Base-by-base conservation (phyloP, 2,329 filamentous ascomycete genomes). In the Calonectria pteridis region DNA sequence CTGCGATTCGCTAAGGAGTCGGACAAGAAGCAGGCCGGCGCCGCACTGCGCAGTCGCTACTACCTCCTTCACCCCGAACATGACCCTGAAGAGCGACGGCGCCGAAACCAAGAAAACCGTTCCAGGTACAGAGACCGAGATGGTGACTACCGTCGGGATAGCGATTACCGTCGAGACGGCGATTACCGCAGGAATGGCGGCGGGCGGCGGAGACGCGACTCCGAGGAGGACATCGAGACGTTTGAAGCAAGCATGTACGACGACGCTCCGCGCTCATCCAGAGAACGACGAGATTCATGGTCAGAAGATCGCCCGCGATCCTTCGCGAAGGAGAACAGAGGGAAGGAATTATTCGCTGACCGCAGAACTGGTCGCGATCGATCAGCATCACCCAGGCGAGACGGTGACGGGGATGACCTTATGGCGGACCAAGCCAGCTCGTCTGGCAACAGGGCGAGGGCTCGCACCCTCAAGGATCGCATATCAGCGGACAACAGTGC, bases 11-110 rank as follows among this genome's bases (percentile, higher is more conserved):
- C 96, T 0, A 90, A 95, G 7, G 87, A 89, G 31, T 89, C 91
- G 28, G 97, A 99, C 85, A 93, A 89, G 82, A 99, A 99, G 85
- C 90, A 92, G 79, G 90, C 88, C 53, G 93, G 94, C 50, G 96
- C 97, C 1, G 91, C 95, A 14, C 90, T 93, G 65, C 90, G 94
- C 74, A 98, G 96, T 84, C 91, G 95, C 16, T 98, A 97, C 86
- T 99, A 99, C 83, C 91, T 98, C 43, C 90, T 97, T 80, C 94
- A 98, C 79, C 96, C 96, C 1, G 94, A 98, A 79, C 92, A 95
- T 82, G 96, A 98, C 80, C 95, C 94, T 3, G 92, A 93, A 77
- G 95, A 94, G 85, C 90, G 91, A 67, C 87, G 92, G 75, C 89
- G 92, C 73, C 88, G 87, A 72, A 88, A 90, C 65, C 88, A 90